Evolutionary conservation across 352 stramenopile species (phyloP).

Genomic region (Halophytophthora batemanensis): DNA sequence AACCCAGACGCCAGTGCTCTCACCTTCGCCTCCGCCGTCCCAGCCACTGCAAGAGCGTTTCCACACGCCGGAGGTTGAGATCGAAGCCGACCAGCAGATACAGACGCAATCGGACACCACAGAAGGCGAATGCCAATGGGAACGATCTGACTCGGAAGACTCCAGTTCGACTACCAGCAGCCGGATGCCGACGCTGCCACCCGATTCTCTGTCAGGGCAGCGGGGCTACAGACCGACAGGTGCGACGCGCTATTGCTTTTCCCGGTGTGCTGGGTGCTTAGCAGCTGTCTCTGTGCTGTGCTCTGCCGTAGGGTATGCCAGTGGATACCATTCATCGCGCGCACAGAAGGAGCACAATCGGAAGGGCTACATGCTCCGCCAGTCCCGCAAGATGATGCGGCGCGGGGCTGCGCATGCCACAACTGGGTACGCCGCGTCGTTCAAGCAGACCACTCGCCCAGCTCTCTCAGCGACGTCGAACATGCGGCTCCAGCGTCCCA

Average conservation of each 20-base stretch:
- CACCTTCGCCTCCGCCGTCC: slow-evolving; percentile 14
- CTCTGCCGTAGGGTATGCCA: slow-evolving; percentile 13
- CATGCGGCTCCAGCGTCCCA: slow-evolving; percentile 10
- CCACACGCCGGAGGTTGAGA: slow-evolving; percentile 13
- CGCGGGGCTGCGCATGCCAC: slow-evolving; percentile 12
- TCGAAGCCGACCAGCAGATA: slow-evolving; percentile 2
- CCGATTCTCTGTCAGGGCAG: too few relatives aligned
- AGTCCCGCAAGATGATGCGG: slow-evolving; percentile 46
- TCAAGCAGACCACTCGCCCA: slow-evolving; percentile 8
- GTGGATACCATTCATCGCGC: slow-evolving; percentile 3
- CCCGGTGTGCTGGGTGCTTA: background rate
- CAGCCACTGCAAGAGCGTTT: slow-evolving; percentile 17
- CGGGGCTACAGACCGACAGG: too few relatives aligned
- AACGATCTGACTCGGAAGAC: too few relatives aligned
- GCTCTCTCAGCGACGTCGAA: slow-evolving; percentile 3
- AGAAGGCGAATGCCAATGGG: too few relatives aligned
- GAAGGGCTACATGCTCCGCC: slow-evolving; percentile 64
- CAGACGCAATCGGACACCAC: slow-evolving; percentile 2
- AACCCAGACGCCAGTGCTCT: slow-evolving; percentile 27
- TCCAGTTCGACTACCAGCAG: too few relatives aligned
- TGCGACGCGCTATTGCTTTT: too few relatives aligned
- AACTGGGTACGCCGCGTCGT: background rate
- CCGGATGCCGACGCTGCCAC: too few relatives aligned
- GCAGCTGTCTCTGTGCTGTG: background rate
- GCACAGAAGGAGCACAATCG: slow-evolving; percentile 70